These are phyloP conservation scores for Zygosaccharomyces kombuchaensis DNA, from an alignment of 805 yeast genomes.

Conservation along the genomic window DNA sequence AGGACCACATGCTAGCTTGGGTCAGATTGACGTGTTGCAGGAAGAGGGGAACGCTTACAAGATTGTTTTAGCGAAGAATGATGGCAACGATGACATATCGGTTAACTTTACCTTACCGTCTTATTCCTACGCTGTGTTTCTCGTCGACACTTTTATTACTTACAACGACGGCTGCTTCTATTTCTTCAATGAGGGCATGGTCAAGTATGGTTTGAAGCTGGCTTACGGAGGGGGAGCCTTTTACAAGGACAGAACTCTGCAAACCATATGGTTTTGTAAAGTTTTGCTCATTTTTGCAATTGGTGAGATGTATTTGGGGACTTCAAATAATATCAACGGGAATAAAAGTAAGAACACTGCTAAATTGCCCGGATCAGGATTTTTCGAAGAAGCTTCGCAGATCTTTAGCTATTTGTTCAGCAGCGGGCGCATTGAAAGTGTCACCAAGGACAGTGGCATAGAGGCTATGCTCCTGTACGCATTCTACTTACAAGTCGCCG, in stretches of 20 bases:
- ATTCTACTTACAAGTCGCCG: slow-evolving; percentile 77
- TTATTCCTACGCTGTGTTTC: slow-evolving; percentile 66
- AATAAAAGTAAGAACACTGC: slow-evolving; percentile 33
- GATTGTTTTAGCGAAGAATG: slow-evolving; percentile 60
- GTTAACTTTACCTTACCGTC: slow-evolving; percentile 73
- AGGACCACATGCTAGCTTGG: slow-evolving; percentile 4
- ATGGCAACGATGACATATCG: slow-evolving; percentile 40
- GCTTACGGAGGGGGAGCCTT: slow-evolving; percentile 47
- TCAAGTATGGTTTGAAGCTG: slow-evolving; percentile 59
- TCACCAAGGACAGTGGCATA: slow-evolving; percentile 74
- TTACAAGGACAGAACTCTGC: slow-evolving; percentile 52
- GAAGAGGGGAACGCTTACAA: slow-evolving; percentile 74
- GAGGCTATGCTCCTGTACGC: slow-evolving; percentile 74
- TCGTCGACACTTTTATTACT: slow-evolving; percentile 71
- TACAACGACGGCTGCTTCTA: slow-evolving; percentile 83
- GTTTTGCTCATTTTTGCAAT: slow-evolving; percentile 66
- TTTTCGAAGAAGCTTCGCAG: slow-evolving; percentile 75
- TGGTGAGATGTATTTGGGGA: slow-evolving; percentile 80
- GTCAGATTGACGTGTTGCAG: slow-evolving; percentile 49
- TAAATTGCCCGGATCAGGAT: slow-evolving; percentile 72
- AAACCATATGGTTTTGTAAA: slow-evolving; percentile 79
- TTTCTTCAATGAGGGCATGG: slow-evolving; percentile 77
- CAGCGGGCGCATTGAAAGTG: slow-evolving; percentile 73
- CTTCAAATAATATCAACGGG: slow-evolving; percentile 57
- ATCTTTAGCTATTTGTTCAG: slow-evolving; percentile 72